Percentiles rank a stretch among this genome's conserved stretches.
Conservation (phyloP, 345 rosid species). For the Rubroshorea leprosula region DNA sequence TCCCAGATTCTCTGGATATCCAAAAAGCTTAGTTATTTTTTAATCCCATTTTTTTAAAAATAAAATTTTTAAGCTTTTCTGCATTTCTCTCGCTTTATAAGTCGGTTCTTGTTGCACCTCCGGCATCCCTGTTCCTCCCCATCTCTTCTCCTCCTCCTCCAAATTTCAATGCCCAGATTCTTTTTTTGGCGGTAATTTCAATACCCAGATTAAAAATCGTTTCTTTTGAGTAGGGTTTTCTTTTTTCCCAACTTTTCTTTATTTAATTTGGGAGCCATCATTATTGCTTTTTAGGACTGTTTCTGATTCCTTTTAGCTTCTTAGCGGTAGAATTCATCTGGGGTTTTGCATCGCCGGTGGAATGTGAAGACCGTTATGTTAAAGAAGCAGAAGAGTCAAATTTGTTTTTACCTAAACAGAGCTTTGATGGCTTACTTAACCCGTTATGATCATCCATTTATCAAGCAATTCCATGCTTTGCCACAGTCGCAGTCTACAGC, state of each 20-base stretch:
- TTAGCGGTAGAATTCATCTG: background rate
- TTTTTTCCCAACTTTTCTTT: too few relatives aligned
- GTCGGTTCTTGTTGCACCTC: too few relatives aligned
- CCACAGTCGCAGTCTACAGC: background rate
- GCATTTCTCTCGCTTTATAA: too few relatives aligned
- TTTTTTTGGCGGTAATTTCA: too few relatives aligned
- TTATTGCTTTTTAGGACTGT: background rate
- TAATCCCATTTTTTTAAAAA: too few relatives aligned
- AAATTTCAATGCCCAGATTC: too few relatives aligned
- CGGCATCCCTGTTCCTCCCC: too few relatives aligned
- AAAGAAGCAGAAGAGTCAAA: conserved; percentile 23
- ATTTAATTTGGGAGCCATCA: background rate
- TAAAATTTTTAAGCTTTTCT: too few relatives aligned
- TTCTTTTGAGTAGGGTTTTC: too few relatives aligned
- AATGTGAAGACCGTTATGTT: conserved; percentile 48
- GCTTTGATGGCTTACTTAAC: conserved; percentile 29
- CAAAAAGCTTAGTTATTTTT: background rate
- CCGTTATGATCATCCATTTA: conserved; percentile 17
- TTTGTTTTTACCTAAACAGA: background rate
- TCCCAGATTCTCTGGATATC: background rate
- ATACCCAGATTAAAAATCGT: too few relatives aligned
- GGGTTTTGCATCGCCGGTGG: conserved; percentile 19
- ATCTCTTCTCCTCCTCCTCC: too few relatives aligned
- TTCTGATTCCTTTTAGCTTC: too few relatives aligned
- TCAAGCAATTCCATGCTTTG: conserved; percentile 23